phyloP scores from a whole-genome alignment of 306 rosid genomes.

The Leucaena leucocephala region DNA sequence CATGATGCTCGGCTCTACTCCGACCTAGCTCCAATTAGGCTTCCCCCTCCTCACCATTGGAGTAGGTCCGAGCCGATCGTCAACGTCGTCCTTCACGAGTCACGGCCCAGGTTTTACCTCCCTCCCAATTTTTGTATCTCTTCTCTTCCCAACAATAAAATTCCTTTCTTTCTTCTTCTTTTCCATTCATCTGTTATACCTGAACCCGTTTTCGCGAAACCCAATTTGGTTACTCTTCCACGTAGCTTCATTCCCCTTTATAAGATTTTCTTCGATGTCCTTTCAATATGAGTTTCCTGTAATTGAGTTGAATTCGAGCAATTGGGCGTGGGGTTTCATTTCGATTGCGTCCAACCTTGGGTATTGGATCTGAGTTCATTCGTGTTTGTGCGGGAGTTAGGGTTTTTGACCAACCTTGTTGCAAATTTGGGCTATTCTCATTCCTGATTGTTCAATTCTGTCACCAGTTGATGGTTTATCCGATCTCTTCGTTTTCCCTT shows the following conservation, averaged over 20 bases:
- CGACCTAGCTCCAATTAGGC: conserved; percentile 6
- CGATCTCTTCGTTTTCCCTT: conserved; percentile 29
- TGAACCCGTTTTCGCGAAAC: conserved; percentile 7
- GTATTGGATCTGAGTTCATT: conserved; percentile 36
- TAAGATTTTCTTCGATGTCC: not conserved
- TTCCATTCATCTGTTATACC: not conserved
- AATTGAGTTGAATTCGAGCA: conserved; percentile 19
- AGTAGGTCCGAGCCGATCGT: conserved; percentile 21
- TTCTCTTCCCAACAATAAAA: not conserved
- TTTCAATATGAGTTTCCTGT: not conserved
- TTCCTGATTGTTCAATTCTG: conserved; percentile 44
- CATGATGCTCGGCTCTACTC: not conserved
- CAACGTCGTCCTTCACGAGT: not conserved
- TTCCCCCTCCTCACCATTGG: not conserved
- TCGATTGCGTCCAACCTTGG: conserved; percentile 29
- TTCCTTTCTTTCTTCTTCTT: not conserved
- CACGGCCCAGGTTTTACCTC: conserved; percentile 8
- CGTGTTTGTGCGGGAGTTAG: conserved; percentile 33
- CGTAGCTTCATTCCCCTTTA: not conserved
- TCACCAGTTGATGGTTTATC: conserved; percentile 25
- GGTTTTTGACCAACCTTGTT: conserved; percentile 28
- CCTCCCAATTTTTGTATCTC: not conserved
- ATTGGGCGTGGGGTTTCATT: not conserved
- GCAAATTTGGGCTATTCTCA: conserved; percentile 27
- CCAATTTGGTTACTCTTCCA: not conserved